phyloP scores from a whole-genome alignment of 371 early-diverging fungal species.

The Actinomucor elegans region DNA sequence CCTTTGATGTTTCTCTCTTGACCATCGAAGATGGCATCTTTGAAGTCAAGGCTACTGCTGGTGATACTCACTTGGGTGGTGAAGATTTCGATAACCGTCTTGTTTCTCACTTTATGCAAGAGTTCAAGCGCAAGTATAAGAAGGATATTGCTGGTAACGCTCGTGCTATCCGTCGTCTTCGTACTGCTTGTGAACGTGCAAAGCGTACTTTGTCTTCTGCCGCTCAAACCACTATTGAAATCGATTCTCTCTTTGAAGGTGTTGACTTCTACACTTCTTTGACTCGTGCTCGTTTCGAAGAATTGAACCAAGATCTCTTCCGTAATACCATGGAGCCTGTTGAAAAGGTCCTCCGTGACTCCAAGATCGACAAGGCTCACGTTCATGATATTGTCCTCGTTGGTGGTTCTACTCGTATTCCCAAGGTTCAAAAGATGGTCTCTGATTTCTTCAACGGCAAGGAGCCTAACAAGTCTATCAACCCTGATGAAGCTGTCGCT shows the following conservation, averaged over 20 bases:
- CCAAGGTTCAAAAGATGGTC: conserved; percentile 98
- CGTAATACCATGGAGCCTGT: conserved; percentile 85
- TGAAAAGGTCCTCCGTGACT: conserved; percentile 84
- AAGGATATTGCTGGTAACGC: conserved; percentile 82
- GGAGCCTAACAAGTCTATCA: conserved; percentile 94
- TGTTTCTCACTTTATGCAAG: conserved; percentile 79
- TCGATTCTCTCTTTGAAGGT: conserved; percentile 92
- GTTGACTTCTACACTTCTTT: conserved; percentile 83
- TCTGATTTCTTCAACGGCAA: conserved; percentile 96
- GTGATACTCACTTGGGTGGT: conserved; percentile 96
- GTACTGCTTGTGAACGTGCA: conserved; percentile 95
- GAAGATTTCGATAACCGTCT: conserved; percentile 94
- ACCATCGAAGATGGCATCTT: conserved; percentile 91
- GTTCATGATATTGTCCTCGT: conserved; percentile 98
- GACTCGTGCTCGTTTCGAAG: conserved; percentile 94
- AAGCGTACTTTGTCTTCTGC: conserved; percentile 95
- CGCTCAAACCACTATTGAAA: conserved; percentile 83
- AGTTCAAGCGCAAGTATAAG: conserved; percentile 86
- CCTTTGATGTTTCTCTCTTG: conserved; percentile 93
- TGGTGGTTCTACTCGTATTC: conserved; percentile 99
- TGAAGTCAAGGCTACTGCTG: conserved; percentile 95
- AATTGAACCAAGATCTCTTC: conserved; percentile 88
- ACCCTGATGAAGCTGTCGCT: conserved; percentile 97
- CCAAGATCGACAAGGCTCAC: conserved; percentile 89
- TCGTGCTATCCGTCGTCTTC: conserved; percentile 91